Evolutionary conservation across 2,329 filamentous ascomycete species (phyloP).

Genomic region (Diaporthe helianthi): DNA sequence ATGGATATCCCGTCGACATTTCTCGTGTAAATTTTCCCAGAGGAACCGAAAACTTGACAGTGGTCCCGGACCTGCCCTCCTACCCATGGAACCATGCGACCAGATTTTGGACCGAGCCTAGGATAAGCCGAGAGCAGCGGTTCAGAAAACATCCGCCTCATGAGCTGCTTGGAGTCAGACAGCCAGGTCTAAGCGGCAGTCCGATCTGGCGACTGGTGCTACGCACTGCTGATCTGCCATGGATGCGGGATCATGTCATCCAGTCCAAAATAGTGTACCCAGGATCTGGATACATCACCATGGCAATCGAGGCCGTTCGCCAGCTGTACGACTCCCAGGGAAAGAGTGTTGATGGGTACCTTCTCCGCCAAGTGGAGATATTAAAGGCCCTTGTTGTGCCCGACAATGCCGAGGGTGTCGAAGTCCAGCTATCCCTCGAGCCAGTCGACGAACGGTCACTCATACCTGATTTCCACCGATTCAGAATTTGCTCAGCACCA

Average conservation of each 20-base stretch:
- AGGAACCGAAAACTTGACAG: constrained; percentile 34
- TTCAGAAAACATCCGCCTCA: constrained; percentile 46
- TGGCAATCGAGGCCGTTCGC: constrained; percentile 26
- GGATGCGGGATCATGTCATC: constrained; percentile 19
- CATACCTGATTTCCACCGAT: background rate
- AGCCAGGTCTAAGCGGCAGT: constrained; percentile 41
- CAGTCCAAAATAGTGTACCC: constrained; percentile 10
- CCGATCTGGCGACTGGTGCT: constrained; percentile 46
- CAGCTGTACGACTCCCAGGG: background rate
- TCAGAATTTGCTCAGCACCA: background rate
- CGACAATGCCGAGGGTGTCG: background rate
- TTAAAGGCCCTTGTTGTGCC: background rate
- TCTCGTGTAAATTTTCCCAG: constrained; percentile 40
- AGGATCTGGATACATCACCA: constrained; percentile 13
- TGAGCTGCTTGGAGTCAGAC: constrained; percentile 47
- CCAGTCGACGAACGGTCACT: background rate
- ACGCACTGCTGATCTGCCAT: constrained; percentile 31
- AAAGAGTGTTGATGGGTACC: background rate
- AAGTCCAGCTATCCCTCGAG: background rate
- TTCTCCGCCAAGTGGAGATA: background rate
- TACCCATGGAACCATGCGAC: constrained; percentile 56
- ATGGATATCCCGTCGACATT: background rate
- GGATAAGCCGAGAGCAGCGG: constrained; percentile 44
- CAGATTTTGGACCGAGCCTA: constrained; percentile 48
- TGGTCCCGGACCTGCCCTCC: constrained; percentile 47